A percentile compares a stretch with the other conserved stretches of the same genome.
Conservation (phyloP, 805 yeast species). For the Saccharomycopsis synnaedendra region DNA sequence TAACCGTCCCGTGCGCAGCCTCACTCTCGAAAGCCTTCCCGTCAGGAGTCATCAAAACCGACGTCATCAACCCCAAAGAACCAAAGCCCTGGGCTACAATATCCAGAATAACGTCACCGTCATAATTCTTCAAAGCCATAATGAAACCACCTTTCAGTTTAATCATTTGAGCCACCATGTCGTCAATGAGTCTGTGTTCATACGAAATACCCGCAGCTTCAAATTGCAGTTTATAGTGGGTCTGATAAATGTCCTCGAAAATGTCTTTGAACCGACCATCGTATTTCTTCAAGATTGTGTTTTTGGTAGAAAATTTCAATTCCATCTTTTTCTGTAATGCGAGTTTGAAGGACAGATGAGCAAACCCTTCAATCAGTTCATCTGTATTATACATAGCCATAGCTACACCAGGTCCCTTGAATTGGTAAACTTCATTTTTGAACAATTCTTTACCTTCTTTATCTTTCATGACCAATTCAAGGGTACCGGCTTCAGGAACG, state of each 20-base stretch:
- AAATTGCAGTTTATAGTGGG: constrained; percentile 56
- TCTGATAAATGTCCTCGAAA: constrained; percentile 70
- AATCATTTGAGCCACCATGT: constrained; percentile 98
- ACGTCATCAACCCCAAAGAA: constrained; percentile 92
- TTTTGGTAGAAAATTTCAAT: constrained; percentile 81
- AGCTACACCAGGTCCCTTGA: constrained; percentile 61
- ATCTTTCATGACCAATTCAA: constrained; percentile 70
- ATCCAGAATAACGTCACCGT: constrained; percentile 95
- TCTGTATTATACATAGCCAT: constrained; percentile 94
- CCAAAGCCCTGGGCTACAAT: constrained; percentile 98
- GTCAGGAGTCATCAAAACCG: constrained; percentile 93
- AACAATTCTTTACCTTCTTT: constrained; percentile 42
- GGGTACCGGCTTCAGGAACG: constrained; percentile 67
- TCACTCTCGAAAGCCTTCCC: constrained; percentile 93
- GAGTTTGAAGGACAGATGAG: constrained; percentile 83
- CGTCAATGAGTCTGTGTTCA: constrained; percentile 94
- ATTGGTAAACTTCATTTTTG: constrained; percentile 56
- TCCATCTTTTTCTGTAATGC: constrained; percentile 74
- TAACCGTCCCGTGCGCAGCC: constrained; percentile 99
- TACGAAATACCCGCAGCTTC: constrained; percentile 84
- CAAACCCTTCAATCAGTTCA: constrained; percentile 82
- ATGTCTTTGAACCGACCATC: constrained; percentile 95
- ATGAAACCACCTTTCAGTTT: constrained; percentile 92
- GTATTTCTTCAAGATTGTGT: constrained; percentile 86
- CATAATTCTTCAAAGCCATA: constrained; percentile 95